Evolutionary conservation across 768 basidiomycete genomes (phyloP).

Genomic region (Leccinum arenicola): DNA sequence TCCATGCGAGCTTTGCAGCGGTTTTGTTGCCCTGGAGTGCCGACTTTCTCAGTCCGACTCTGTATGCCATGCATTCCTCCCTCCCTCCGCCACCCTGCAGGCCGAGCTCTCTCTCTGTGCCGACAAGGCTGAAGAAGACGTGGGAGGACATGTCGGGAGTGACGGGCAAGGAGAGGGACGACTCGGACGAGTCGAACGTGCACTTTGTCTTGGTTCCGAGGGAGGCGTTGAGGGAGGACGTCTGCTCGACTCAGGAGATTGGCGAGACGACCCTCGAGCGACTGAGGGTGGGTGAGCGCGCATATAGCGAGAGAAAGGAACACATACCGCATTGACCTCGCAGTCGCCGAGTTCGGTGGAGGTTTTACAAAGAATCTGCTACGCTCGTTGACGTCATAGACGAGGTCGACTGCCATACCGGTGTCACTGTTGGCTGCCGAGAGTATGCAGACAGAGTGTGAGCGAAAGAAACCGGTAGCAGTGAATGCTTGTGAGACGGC

Average conservation of each 20-base stretch:
- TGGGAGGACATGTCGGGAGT: constrained; percentile 58
- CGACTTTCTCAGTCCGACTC: constrained; percentile 53
- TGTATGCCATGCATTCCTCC: constrained; percentile 51
- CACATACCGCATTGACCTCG: constrained; percentile 87
- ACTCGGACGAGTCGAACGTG: constrained; percentile 75
- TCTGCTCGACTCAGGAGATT: constrained; percentile 95
- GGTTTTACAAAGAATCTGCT: constrained; percentile 72
- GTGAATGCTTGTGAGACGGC: constrained; percentile 62
- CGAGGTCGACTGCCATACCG: constrained; percentile 75
- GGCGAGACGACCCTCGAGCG: constrained; percentile 73
- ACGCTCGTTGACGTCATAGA: constrained; percentile 75
- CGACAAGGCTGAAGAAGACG: constrained; percentile 70
- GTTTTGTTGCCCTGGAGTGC: constrained; percentile 57
- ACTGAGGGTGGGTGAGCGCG: constrained; percentile 39
- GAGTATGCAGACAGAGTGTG: constrained; percentile 64
- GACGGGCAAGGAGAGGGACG: constrained; percentile 60
- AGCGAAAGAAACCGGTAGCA: constrained; percentile 74
- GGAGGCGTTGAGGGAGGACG: constrained; percentile 71
- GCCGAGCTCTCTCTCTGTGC: constrained; percentile 72
- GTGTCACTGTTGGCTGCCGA: constrained; percentile 49
- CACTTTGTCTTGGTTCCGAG: constrained; percentile 85
- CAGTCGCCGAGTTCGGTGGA: constrained; percentile 91
- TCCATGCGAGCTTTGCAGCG: constrained; percentile 77
- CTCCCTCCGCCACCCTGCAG: constrained; percentile 23
- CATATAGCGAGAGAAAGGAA: background rate